Evolutionary conservation across 345 rosid genomes (phyloP), one percentile per base, ranked within the genome.

Genomic region (Lepidium didymum): DNA sequence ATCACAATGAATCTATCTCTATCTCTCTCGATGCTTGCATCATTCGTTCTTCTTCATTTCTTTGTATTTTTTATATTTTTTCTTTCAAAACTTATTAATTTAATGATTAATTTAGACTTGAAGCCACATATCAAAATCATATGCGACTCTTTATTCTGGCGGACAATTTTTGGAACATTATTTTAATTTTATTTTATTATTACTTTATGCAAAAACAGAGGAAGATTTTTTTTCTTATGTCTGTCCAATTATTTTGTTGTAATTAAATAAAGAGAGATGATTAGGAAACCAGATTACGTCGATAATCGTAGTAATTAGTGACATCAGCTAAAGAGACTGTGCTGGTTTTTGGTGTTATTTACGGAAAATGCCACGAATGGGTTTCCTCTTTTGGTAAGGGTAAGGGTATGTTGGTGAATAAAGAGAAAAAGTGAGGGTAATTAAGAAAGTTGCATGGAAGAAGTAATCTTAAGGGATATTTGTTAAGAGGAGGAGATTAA

Each of bases 111-210:
- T 51, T 36, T 21, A 35, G 56, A 12, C 29, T 75, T 56, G 25
- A 67, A 69, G 70, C 57, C 64, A 73, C 71, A 40, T 54, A 59
- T 68, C 49, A 59, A 58, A 45, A 60, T 29, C 62, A n/a, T 52
- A 62, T 60, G 50, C 69, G 35, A 67, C 25, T 36, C 11, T 6
- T 36, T 74, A n/a, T 67, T 69, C 68, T 79, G 80, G 73, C 56
- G 45, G 36, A 62, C 55, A 64, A 63, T 46, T 71, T 67, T 63
- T 59, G 31, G 3, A 70, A 57, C 62, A 54, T 73, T 63, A 71
- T 52, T 76, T 45, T 14, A 61, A 52, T 57, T 50, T 0, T 0
- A 18, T 74, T 34, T 53, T 35, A 9, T 63, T 55, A 67, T 27
- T 43, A 31, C 42, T 38, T 65, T 65, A 12, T 12, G 36, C 36